Evolutionary conservation across 768 basidiomycete species (phyloP).

Genomic region (Russula earlei): DNA sequence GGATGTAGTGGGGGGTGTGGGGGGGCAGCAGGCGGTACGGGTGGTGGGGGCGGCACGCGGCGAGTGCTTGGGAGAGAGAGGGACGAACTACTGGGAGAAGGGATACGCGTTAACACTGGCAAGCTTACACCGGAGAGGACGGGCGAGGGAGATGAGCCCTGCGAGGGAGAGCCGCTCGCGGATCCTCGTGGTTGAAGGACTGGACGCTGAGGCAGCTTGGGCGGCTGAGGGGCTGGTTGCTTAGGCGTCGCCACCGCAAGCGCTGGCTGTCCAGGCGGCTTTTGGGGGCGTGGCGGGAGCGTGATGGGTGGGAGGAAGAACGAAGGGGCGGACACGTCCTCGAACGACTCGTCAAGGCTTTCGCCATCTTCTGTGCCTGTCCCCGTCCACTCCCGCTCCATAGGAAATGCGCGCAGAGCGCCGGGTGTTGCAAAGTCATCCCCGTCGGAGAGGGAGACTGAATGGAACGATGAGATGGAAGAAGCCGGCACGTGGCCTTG

Average conservation of each 20-base stretch:
- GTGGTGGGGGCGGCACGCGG: constrained; percentile 2
- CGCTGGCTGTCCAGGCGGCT: constrained; percentile 21
- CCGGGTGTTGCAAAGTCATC: constrained; percentile 19
- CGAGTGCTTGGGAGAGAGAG: constrained; percentile 5
- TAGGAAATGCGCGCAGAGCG: constrained; percentile 28
- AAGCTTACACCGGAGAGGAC: constrained; percentile 40
- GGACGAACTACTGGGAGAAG: constrained; percentile 1
- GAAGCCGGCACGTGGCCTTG: constrained; percentile 47
- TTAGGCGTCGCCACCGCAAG: background rate
- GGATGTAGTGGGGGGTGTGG: background rate
- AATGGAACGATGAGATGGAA: constrained; percentile 71
- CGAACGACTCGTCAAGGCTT: constrained; percentile 58
- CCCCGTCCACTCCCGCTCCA: constrained; percentile 31
- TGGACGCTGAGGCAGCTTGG: constrained; percentile 18
- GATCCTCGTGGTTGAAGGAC: background rate
- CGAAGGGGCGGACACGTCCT: constrained; percentile 48
- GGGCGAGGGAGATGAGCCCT: constrained; percentile 2
- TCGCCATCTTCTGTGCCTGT: constrained; percentile 38
- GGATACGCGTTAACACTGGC: background rate
- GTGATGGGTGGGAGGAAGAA: constrained; percentile 31
- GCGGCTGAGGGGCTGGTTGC: background rate
- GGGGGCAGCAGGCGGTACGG: background rate
- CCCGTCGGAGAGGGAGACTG: constrained; percentile 61
- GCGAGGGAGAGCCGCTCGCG: constrained; percentile 12
- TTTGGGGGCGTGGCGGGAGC: constrained; percentile 20